Evolutionary conservation across 306 rosid genomes (phyloP).

Genomic region (Spatholobus suberectus): DNA sequence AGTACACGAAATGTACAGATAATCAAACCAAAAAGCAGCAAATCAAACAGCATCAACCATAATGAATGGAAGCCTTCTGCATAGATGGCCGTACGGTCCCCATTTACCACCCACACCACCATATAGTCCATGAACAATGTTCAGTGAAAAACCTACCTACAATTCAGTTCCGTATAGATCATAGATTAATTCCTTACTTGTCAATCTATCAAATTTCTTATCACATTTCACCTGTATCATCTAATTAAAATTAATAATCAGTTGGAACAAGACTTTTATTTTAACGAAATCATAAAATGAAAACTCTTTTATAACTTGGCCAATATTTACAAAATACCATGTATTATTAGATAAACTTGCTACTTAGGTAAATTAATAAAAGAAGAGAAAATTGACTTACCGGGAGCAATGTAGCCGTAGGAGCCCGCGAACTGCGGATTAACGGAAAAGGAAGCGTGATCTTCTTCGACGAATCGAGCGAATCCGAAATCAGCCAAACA

Average conservation of each 20-base stretch:
- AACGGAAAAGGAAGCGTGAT: conserved; percentile 60
- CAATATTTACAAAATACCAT: background rate
- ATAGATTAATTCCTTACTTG: too few species aligned
- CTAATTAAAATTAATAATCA: background rate
- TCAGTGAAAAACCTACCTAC: conserved; percentile 18
- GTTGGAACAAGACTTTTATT: background rate
- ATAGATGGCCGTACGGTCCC: conserved; percentile 33
- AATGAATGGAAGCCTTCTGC: background rate
- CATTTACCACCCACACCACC: conserved; percentile 20
- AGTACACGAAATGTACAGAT: conserved; percentile 43
- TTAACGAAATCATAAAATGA: background rate
- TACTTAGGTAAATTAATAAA: background rate
- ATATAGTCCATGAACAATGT: conserved; percentile 9
- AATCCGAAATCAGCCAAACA: conserved; percentile 96
- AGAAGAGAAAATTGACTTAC: conserved; percentile 40
- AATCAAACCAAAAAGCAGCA: conserved; percentile 39
- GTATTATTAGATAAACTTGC: background rate
- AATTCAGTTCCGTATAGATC: too few species aligned
- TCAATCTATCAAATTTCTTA: background rate
- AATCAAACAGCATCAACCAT: too few species aligned
- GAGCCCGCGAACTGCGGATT: conserved; percentile 91
- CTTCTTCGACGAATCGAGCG: conserved; percentile 80
- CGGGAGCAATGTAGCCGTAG: conserved; percentile 97
- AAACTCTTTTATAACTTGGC: background rate
- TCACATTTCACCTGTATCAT: background rate